Base-by-base conservation (phyloP, 2,329 filamentous ascomycete genomes). In the Pseudogymnoascus destructans region DNA sequence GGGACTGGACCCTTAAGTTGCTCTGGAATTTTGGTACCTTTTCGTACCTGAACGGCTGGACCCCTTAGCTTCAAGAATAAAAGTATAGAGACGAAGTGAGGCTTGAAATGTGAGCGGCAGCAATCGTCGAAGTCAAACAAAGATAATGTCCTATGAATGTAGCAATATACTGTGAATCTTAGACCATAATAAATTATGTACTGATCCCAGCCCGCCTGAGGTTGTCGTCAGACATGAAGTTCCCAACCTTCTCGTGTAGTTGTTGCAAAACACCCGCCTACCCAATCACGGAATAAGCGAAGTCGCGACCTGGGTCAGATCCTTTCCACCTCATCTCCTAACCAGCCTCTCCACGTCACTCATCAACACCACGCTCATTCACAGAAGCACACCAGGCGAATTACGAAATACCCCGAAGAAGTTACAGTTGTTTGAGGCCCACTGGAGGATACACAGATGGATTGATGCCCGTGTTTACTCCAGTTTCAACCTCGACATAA, bases 381-480 rank as follows among this genome's bases (percentile, higher is more conserved):
- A 57, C 55, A 35, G 55, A 57, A 35, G 55, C 55, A 57, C 46
- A 52, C n/a, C 46, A 52, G 25, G 46, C 46, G 46, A 15, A 13
- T 52, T 17, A 52, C 46, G 25, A 52, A 52, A 52, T 8, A 30
- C 7, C 27, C 25, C 46, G 46, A 30, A 11, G 46, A 25, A 52
- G 46, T 17, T 11, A 52, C 5, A 52, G 15, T 52, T 5, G 7
- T 19, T 52, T 30, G 46, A 30, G 46, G 46, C 10, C 9, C 5
- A 52, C 23, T 19, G 46, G 46, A 52, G 23, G 46, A 52, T 52
- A 52, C 46, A 52, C 46, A 52, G 46, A 52, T 52, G 46, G 46
- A 52, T 52, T 52, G 46, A 52, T 52, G 25, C 46, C 46, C 46
- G 46, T 52, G 46, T 52, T 52, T 30, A 52, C 25, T 52, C 46